Evolutionary conservation across 352 stramenopile genomes (phyloP).

Genomic region (Pythium folliculosum): DNA sequence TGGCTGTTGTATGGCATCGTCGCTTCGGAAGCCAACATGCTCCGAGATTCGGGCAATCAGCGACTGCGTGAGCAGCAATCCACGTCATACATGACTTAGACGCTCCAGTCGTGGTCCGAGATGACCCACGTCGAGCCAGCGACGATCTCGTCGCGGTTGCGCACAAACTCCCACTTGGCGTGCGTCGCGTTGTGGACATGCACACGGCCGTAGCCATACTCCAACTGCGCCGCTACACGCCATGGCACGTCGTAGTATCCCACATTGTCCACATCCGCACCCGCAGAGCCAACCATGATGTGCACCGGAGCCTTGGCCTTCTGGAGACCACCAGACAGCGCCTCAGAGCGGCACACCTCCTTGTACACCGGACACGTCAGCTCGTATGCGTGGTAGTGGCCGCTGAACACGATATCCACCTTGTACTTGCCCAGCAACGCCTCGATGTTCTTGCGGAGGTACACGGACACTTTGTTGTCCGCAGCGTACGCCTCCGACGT

Average conservation of each 20-base stretch:
- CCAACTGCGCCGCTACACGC: slow-evolving; percentile 16
- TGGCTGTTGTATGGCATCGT: no score
- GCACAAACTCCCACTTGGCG: slow-evolving; percentile 31
- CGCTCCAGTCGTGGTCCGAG: slow-evolving; percentile 34
- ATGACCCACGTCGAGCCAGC: slow-evolving; percentile 29
- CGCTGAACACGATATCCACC: slow-evolving; percentile 33
- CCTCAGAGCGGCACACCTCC: slow-evolving; percentile 6
- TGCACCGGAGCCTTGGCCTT: slow-evolving; percentile 30
- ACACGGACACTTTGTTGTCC: slow-evolving; percentile 17
- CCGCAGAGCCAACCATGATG: slow-evolving; percentile 37
- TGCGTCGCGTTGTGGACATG: slow-evolving; percentile 32
- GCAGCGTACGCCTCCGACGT: slow-evolving; percentile 17
- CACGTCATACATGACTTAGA: no score
- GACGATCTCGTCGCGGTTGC: slow-evolving; percentile 21
- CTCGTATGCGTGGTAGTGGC: slow-evolving; percentile 36
- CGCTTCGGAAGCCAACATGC: no score
- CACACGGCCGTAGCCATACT: slow-evolving; percentile 34
- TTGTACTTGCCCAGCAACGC: slow-evolving; percentile 27
- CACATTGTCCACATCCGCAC: slow-evolving; percentile 27
- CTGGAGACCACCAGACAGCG: slow-evolving; percentile 6
- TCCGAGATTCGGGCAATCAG: background rate
- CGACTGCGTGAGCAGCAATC: slow-evolving; percentile 29
- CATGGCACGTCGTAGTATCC: slow-evolving; percentile 29
- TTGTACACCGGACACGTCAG: slow-evolving; percentile 30
- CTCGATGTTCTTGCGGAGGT: slow-evolving; percentile 28